Conservation (phyloP, 441 rosid genomes). For the Populus hybrid region DNA sequence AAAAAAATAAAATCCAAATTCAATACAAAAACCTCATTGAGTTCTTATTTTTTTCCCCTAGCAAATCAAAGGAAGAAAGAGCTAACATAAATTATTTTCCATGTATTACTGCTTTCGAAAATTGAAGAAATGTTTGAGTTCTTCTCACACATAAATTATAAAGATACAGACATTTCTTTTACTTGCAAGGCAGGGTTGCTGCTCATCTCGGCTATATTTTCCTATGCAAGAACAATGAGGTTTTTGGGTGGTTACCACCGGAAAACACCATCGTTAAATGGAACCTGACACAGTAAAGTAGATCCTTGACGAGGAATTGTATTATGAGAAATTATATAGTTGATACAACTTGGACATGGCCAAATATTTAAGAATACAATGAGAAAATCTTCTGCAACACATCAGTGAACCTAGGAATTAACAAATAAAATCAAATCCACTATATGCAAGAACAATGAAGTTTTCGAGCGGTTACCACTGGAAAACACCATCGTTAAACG, state of each 20-base stretch:
- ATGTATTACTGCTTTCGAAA: no score
- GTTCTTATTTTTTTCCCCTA: no score
- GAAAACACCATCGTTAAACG: slow-evolving; percentile 82
- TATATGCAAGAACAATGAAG: slow-evolving; percentile 70
- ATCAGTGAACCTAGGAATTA: no score
- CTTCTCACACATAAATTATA: no score
- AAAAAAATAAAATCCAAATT: no score
- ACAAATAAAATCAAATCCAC: no score
- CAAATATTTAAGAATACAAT: no score
- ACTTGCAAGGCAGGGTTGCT: slow-evolving; percentile 74
- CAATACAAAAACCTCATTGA: no score
- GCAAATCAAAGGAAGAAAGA: no score
- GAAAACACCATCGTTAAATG: slow-evolving; percentile 82
- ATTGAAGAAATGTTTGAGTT: no score
- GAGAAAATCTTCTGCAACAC: no score
- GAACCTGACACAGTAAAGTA: slow-evolving; percentile 49
- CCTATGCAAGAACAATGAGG: slow-evolving; percentile 86
- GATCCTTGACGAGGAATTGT: slow-evolving; percentile 2
- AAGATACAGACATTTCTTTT: slow-evolving; percentile 40
- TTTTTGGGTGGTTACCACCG: slow-evolving; percentile 95
- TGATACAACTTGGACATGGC: background rate
- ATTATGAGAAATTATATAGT: background rate
- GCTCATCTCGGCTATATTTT: slow-evolving; percentile 90
- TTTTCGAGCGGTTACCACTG: slow-evolving; percentile 93
- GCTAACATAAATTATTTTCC: no score